phyloP scores from a whole-genome alignment of 176 grass and related monocot genomes.

The Puya raimondii region DNA sequence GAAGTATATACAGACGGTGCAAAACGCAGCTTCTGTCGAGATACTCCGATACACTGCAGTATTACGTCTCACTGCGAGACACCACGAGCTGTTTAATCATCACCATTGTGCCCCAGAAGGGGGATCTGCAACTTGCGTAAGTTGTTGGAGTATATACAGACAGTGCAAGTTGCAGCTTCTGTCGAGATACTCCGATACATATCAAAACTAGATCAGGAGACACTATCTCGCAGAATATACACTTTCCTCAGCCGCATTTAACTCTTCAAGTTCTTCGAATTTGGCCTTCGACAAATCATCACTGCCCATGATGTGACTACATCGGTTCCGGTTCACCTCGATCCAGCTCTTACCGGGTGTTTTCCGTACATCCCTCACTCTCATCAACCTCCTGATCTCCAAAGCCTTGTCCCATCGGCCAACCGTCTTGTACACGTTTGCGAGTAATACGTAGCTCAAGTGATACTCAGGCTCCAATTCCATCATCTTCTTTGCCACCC shows the following conservation, averaged over 20 bases:
- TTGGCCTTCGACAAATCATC: conserved; percentile 8
- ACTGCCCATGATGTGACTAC: neutral
- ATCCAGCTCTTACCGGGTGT: conserved; percentile 56
- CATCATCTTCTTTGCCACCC: conserved; percentile 79
- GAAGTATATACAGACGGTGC: no score
- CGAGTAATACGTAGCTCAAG: conserved; percentile 80
- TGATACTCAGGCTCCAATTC: conserved; percentile 57
- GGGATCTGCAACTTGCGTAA: no score
- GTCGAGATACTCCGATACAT: neutral
- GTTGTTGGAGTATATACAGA: no score
- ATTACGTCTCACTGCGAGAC: no score
- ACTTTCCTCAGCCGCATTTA: conserved; percentile 12
- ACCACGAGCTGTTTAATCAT: no score
- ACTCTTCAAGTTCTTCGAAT: conserved; percentile 9
- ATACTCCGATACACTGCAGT: neutral
- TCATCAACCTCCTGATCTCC: conserved; percentile 63
- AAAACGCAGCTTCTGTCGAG: no score
- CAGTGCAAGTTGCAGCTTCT: no score
- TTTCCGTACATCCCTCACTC: conserved; percentile 51
- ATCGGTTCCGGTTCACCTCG: conserved; percentile 33
- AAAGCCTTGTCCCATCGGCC: conserved; percentile 64
- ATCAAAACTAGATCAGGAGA: neutral
- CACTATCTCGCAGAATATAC: neutral
- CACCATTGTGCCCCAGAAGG: no score
- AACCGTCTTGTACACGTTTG: conserved; percentile 74